A percentile compares a stretch with the other conserved stretches of the same genome.
Evolutionary conservation across 1,139 yeast genomes (phyloP).

Genomic region (Hemisphaericaspora xylanilytica): DNA sequence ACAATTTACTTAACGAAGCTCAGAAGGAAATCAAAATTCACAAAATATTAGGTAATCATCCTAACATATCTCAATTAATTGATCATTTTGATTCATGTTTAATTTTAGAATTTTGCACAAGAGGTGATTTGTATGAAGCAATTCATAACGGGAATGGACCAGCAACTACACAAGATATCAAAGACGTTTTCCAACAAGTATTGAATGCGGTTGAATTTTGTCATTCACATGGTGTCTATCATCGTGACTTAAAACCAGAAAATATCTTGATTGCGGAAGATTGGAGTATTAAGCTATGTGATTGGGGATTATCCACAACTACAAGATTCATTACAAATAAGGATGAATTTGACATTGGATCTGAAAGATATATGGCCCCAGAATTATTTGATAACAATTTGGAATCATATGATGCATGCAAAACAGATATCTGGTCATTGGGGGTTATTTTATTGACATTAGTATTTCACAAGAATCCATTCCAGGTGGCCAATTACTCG

Average conservation of each 20-base stretch:
- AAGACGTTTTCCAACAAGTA: slow-evolving; percentile 73
- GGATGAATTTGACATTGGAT: slow-evolving; percentile 84
- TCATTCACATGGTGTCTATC: slow-evolving; percentile 71
- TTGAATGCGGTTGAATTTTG: slow-evolving; percentile 77
- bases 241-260: slow-evolving; percentile 89
- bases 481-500: slow-evolving; percentile 74
- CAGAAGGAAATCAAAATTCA: slow-evolving; percentile 78
- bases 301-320: slow-evolving; percentile 90
- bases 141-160: slow-evolving; percentile 83
- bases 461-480: slow-evolving; percentile 89
- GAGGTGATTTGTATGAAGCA: slow-evolving; percentile 94
- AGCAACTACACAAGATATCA: slow-evolving; percentile 66
- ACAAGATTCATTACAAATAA: slow-evolving; percentile 48
- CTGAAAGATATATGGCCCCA: slow-evolving; percentile 97
- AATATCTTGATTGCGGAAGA: slow-evolving; percentile 77
- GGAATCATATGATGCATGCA: slow-evolving; percentile 74
- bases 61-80: slow-evolving; percentile 62
- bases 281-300: slow-evolving; percentile 80
- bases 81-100: slow-evolving; percentile 82
- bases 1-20: slow-evolving; percentile 58
- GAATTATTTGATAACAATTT: slow-evolving; percentile 69
- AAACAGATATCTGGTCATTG: slow-evolving; percentile 90
- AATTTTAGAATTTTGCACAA: slow-evolving; percentile 80
- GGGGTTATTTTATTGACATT: slow-evolving; percentile 85
- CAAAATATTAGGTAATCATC: slow-evolving; percentile 61